Base-by-base conservation (phyloP, 2,329 filamentous ascomycete species). In the Conoideocrella luteorostrata region DNA sequence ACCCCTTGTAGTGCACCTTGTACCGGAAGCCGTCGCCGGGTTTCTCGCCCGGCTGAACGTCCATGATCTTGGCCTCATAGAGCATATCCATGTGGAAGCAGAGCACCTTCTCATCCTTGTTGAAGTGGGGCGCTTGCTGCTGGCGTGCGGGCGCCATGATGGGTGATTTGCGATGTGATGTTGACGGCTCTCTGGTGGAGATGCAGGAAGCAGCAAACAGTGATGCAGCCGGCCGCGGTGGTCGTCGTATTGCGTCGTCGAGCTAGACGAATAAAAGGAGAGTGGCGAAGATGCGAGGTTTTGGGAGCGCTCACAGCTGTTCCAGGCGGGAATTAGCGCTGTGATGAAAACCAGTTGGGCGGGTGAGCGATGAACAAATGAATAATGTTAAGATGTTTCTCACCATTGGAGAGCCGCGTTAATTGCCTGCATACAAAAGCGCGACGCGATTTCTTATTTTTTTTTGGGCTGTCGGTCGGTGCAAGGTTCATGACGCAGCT, bases 11-110 rank as follows among this genome's bases (percentile, higher is more conserved):
- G 68, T 98, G 93, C 44, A 98, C 86, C 60, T 87, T 86, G 70
- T 95, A 98, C 62, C 88, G 81, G 60, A 81, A 89, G 26, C 84
- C 80, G 48, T 83, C 70, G 33, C 67, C 84, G 17, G 68, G 84
- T 62, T 81, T 82, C 65, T 86, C 83, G 58, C 84, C 83, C 35
- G 57, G 75, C 72, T 63, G 80, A 24, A 87, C 75, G 52, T 96
- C 90, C 51, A 95, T 79, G 41, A 98, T 84, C 69, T 97, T 97
- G 53, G 93, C 93, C 67, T 98, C 93, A 62, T 98, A 98, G 41
- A 98, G 80, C 68, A 97, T 82, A 59, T 97, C 90, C 68, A 91
- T 88, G 64, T 98, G 93, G 62, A 97, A 97, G 71, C 93, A 98
- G 24, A 97, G 80, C 29, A 95, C 89, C 61, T 86, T 88, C 72